These are phyloP conservation scores for Akebia trifoliata DNA, from an alignment of 164 flowering plant species.

Conservation along the genomic window DNA sequence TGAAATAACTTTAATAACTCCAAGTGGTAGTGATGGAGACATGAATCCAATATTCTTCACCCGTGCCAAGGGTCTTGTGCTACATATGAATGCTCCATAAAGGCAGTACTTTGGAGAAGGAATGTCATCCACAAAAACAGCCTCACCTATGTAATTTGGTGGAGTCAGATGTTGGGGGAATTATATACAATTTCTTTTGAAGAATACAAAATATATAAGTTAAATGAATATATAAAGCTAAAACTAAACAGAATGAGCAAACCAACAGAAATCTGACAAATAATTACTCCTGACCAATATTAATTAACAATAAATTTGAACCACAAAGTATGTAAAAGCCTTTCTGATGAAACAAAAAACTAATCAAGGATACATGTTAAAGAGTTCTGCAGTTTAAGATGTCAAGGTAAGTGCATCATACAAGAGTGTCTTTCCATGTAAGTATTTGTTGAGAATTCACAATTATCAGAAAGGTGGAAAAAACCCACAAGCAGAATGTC, in stretches of 20 bases:
- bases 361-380: no score
- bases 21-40: conserved; percentile 35
- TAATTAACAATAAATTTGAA: not conserved
- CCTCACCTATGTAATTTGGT: conserved; percentile 62
- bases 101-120: conserved; percentile 79
- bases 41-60: conserved; percentile 46
- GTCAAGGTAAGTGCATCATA: no score
- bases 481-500: not conserved
- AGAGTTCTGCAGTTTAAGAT: no score
- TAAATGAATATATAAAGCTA: no score
- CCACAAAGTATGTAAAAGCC: no score
- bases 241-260: not conserved
- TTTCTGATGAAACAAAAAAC: no score
- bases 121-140: conserved; percentile 87
- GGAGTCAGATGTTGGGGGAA: not conserved
- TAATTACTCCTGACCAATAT: not conserved
- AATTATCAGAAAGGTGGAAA: no score
- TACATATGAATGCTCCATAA: conserved; percentile 74
- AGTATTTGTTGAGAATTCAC: no score
- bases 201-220: no score
- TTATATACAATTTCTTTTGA: no score
- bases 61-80: conserved; percentile 69
- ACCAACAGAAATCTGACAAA: not conserved
- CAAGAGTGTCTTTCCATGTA: no score
- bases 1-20: conserved; percentile 47